phyloP scores from a whole-genome alignment of 2,329 filamentous ascomycete genomes.

The Rhinocladiella similis region DNA sequence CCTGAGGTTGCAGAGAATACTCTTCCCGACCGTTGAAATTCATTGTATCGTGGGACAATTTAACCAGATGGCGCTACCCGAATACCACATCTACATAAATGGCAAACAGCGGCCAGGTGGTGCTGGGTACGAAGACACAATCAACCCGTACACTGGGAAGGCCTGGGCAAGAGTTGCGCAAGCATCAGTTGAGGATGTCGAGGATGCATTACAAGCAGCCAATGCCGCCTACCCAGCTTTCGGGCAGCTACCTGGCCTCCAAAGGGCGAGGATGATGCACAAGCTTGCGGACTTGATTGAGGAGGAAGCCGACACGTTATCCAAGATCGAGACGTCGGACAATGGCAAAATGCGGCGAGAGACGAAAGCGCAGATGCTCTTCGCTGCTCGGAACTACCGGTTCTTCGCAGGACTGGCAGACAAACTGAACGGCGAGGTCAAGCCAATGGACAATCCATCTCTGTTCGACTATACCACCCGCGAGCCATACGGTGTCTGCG shows the following conservation, averaged over 20 bases:
- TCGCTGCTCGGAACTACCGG: slow-evolving; percentile 53
- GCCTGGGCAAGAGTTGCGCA: slow-evolving; percentile 3
- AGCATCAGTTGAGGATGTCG: slow-evolving; percentile 35
- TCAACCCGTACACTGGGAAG: slow-evolving; percentile 4
- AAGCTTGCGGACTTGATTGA: slow-evolving; percentile 68
- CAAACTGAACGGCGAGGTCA: slow-evolving; percentile 74
- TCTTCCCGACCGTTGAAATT: no score
- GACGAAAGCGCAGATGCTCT: slow-evolving; percentile 64
- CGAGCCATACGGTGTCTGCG: slow-evolving; percentile 76
- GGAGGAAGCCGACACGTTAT: slow-evolving; percentile 61
- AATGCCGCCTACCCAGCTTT: slow-evolving; percentile 64
- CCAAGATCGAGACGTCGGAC: slow-evolving; percentile 73
- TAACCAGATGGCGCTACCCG: neutral
- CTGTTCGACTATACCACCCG: slow-evolving; percentile 76
- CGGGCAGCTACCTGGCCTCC: slow-evolving; percentile 64
- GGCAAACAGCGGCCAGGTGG: slow-evolving; percentile 1
- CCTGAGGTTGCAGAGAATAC: no score
- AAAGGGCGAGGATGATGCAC: slow-evolving; percentile 66
- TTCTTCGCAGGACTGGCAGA: slow-evolving; percentile 81
- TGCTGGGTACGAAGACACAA: neutral
- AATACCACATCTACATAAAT: neutral
- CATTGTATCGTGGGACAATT: no score
- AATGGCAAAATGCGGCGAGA: slow-evolving; percentile 73
- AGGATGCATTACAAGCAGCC: slow-evolving; percentile 37
- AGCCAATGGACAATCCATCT: slow-evolving; percentile 48